Percentiles rank a stretch among this genome's conserved stretches.
These are phyloP conservation scores for Sanghuangporus weigelae DNA, from an alignment of 1,284 basidiomycete species.

Conservation along the genomic window DNA sequence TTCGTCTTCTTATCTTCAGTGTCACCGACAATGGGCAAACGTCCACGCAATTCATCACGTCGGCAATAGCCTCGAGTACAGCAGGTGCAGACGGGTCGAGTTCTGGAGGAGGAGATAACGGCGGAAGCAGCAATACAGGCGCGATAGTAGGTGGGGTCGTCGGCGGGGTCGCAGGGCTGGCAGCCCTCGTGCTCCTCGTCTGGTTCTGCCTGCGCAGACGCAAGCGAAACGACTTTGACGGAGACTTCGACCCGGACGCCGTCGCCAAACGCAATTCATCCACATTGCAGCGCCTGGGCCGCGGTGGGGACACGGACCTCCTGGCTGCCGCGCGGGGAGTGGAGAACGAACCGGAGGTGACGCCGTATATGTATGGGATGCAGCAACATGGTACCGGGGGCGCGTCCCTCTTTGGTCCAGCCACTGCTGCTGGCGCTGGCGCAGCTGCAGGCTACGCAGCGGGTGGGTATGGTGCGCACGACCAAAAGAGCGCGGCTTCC, in stretches of 20 bases:
- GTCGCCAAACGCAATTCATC: conserved; percentile 26
- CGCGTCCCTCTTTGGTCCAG: conserved; percentile 9
- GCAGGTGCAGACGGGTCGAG: neutral
- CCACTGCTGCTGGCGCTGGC: conserved; percentile 5
- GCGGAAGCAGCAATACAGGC: conserved; percentile 17
- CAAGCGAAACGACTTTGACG: conserved; percentile 39
- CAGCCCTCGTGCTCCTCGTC: conserved; percentile 19
- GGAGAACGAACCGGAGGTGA: conserved; percentile 12
- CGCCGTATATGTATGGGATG: conserved; percentile 15
- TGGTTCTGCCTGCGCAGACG: conserved; percentile 20
- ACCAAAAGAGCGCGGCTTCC: conserved; percentile 1
- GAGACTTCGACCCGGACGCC: conserved; percentile 46
- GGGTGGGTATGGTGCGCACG: neutral
- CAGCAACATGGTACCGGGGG: neutral
- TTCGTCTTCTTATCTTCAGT: neutral
- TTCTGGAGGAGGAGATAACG: neutral
- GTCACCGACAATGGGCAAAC: conserved; percentile 7
- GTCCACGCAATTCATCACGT: conserved; percentile 7
- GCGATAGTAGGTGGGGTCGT: conserved; percentile 28
- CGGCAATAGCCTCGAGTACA: conserved; percentile 1
- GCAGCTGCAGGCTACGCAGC: conserved; percentile 10
- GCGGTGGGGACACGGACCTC: conserved; percentile 6
- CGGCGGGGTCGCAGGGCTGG: conserved; percentile 23
- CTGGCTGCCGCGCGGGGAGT: conserved; percentile 3
- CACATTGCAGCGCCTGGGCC: neutral